Percentiles rank a stretch among this genome's conserved stretches.
These are phyloP conservation scores for Oemleria cerasiformis DNA, from an alignment of 306 rosid genomes.

Conservation along the genomic window DNA sequence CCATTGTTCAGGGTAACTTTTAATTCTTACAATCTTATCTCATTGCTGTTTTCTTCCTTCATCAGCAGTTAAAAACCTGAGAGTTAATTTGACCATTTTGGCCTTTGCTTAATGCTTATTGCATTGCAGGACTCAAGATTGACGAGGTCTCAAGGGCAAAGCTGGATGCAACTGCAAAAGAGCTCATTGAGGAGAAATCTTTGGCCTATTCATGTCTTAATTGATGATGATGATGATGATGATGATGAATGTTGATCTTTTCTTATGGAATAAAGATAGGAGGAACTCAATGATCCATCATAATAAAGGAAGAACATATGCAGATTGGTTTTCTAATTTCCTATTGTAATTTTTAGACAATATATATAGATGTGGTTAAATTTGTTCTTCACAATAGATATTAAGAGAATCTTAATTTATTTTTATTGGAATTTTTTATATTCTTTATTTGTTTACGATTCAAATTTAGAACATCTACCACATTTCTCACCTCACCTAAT, in stretches of 20 bases:
- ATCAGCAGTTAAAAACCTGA: neutral
- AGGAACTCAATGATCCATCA: neutral
- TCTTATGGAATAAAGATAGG: slow-evolving; percentile 4
- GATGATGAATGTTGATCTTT: neutral
- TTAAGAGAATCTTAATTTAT: too few species aligned
- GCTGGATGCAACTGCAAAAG: slow-evolving; percentile 79
- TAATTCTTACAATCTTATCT: neutral
- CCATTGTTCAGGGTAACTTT: slow-evolving; percentile 64
- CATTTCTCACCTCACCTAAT: too few species aligned
- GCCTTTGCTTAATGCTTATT: neutral
- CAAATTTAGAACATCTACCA: too few species aligned
- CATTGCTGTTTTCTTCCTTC: neutral
- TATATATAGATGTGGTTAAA: neutral
- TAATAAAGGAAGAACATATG: neutral
- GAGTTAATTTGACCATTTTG: neutral
- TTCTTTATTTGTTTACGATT: too few species aligned
- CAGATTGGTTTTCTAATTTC: neutral
- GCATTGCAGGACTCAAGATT: slow-evolving; percentile 61
- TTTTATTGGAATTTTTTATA: neutral
- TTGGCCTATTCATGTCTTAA: slow-evolving; percentile 63
- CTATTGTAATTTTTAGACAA: neutral
- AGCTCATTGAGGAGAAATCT: slow-evolving; percentile 68
- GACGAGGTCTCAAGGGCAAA: slow-evolving; percentile 68
- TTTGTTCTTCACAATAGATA: neutral
- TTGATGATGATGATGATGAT: slow-evolving; percentile 19